Evolutionary conservation across 1,284 basidiomycete species (phyloP), one percentile per base, ranked within the genome.

Genomic region (Fomes fomentarius): DNA sequence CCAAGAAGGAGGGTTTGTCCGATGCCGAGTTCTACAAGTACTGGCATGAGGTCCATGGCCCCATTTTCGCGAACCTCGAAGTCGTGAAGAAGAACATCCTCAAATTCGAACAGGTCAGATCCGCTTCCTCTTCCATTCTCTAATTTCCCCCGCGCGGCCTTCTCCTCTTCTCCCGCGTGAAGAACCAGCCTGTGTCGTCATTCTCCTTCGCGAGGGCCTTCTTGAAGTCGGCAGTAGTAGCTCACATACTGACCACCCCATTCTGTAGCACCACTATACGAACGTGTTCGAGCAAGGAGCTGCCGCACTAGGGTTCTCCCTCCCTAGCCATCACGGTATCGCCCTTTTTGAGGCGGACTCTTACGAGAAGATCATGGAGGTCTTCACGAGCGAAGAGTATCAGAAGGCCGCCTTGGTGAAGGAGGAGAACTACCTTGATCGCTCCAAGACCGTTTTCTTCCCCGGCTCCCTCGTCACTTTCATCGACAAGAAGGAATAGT

Each of bases 71-170:
- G 11, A 53, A 50, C 31, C 54, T 66, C 8, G 58, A 59, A 15
- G 58, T 66, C 37, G 54, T 56, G n/a, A 62, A 62, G 51, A 64
- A 59, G 52, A 66, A 66, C 22, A 46, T 66, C 22, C 48, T 57
- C 24, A 62, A 62, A 42, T 66, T 62, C 48, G 64, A 66, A 47
- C 64, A 66, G 58, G 64, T 66, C 26, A 10, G 56, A 47, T 17
- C 30, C 26, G 28, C 17, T 30, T 39, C 24, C 15, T 12, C 17
- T 21, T 17, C 19, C 35, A 22, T n/a, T 15, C 7, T n/a, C 6
- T 10, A 4, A 4, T 24, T 4, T 24, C 22, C 22, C 25, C 21
- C 22, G 25, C 45, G 35, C 14, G 35, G 14, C 35, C 19, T 8
- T 17, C 15, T 37, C 9, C n/a, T 10, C 11, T 33, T 31, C 17